phyloP scores from a whole-genome alignment of 768 basidiomycete species.

The Harrya chromipes region DNA sequence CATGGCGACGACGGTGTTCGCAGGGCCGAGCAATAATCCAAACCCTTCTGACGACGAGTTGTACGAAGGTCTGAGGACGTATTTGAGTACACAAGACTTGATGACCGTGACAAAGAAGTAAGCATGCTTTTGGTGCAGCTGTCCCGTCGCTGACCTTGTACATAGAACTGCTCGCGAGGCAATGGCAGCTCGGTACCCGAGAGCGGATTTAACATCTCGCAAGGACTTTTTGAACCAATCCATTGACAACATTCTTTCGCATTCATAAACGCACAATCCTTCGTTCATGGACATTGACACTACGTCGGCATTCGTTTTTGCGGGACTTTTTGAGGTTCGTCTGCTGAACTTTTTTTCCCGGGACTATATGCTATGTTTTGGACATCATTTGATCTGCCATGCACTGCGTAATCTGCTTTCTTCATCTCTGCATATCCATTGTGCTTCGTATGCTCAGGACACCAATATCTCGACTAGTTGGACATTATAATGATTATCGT shows the following conservation, averaged over 20 bases:
- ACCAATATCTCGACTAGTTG: conserved; percentile 6
- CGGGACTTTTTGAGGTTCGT: conserved; percentile 3
- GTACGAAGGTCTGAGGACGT: conserved; percentile 50
- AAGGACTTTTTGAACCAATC: conserved; percentile 66
- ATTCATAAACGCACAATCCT: conserved; percentile 36
- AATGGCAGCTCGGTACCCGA: conserved; percentile 60
- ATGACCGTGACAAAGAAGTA: conserved; percentile 74
- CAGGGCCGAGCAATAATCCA: conserved; percentile 47
- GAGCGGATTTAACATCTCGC: conserved; percentile 54
- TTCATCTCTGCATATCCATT: conserved; percentile 7
- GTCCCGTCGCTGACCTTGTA: conserved; percentile 1
- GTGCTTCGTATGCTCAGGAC: conserved; percentile 12
- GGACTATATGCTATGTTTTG: conserved; percentile 8
- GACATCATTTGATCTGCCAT: conserved; percentile 3
- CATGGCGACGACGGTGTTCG: conserved; percentile 55
- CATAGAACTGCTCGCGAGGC: conserved; percentile 60
- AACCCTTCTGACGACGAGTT: conserved; percentile 63
- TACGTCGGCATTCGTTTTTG: no score
- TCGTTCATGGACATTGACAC: conserved; percentile 4
- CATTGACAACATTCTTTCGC: conserved; percentile 63
- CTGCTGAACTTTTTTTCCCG: background rate
- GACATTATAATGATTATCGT: conserved; percentile 8
- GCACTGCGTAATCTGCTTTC: conserved; percentile 2
- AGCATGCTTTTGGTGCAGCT: conserved; percentile 16
- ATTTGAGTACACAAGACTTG: conserved; percentile 62